Conservation (phyloP, 1,139 yeast species). For the Pneumocystis jirovecii region DNA sequence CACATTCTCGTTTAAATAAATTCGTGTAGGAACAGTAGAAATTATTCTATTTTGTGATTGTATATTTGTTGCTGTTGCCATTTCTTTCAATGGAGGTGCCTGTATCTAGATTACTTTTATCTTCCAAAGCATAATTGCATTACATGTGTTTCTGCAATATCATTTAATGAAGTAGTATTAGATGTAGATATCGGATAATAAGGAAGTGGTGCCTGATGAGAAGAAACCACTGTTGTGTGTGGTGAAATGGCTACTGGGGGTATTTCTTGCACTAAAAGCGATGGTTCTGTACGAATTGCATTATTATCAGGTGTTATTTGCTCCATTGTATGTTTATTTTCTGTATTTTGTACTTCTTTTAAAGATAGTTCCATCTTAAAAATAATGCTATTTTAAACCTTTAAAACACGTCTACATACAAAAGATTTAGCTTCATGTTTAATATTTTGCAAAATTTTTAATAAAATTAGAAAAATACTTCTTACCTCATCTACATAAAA, state of each 20-base stretch:
- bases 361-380: background rate
- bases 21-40: slow-evolving; percentile 58
- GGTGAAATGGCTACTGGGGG: background rate
- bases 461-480: background rate
- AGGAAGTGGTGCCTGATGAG: background rate
- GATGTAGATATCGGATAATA: background rate
- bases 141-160: background rate
- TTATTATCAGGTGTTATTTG: background rate
- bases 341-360: background rate
- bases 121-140: background rate
- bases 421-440: background rate
- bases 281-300: no score
- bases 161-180: background rate
- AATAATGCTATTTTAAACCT: background rate
- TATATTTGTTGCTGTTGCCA: background rate
- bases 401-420: background rate
- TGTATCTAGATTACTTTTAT: background rate
- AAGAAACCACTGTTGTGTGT: background rate
- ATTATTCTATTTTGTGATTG: background rate
- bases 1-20: slow-evolving; percentile 57
- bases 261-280: background rate
- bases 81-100: background rate
- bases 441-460: background rate
- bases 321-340: background rate
- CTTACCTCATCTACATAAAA: background rate